Evolutionary conservation across 163 green algal genomes (phyloP), one percentile per base, ranked within the genome.

Genomic region (Picocystis sp.): DNA sequence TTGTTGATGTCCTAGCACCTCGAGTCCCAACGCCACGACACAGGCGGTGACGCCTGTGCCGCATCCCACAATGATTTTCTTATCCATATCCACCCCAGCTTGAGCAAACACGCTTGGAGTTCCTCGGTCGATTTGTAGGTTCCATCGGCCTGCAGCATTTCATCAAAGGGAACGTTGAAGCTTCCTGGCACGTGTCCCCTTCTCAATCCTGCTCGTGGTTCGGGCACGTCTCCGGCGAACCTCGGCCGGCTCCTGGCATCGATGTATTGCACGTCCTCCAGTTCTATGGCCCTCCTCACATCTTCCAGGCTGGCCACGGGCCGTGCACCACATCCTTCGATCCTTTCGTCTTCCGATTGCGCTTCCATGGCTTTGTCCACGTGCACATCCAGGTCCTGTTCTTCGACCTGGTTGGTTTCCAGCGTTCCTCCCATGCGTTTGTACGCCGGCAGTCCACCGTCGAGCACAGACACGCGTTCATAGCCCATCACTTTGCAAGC

Each of bases 31-130:
- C 9, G 83, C 81, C 42, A 99, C 55, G 5, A 97, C 65, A 61
- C 81, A 92, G 1, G 87, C 90, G 2, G 89, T 97, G 8, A 94
- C 75, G 1, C 90, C 90, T 19, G 72, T 87, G 56, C 86, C 87
- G 62, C 87, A 96, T 43, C 48, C 78, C 13, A 60, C 71, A 13
- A 70, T 58, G 8, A 81, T 68, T 2, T 57, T 56, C 34, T 53
- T 23, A 0, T 57, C 45, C 15, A 82, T 43, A 43, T 89, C 74
- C 19, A 92, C 64, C 0, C 87, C 89, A 8, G 74, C 78, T 2
- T 29, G 52, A 2, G 33, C 3, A 55, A 96, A 92, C 2, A 78
- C 62, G 2, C 55, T 15, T 57, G 44, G 15, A 95, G 68, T 50
- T 81, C 64, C 8, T 76, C 63, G 24, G 47, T 53, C 3, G 38